Evolutionary conservation across 78 protist genomes (phyloP).

Genomic region (Dictyostelium intermedium): DNA sequence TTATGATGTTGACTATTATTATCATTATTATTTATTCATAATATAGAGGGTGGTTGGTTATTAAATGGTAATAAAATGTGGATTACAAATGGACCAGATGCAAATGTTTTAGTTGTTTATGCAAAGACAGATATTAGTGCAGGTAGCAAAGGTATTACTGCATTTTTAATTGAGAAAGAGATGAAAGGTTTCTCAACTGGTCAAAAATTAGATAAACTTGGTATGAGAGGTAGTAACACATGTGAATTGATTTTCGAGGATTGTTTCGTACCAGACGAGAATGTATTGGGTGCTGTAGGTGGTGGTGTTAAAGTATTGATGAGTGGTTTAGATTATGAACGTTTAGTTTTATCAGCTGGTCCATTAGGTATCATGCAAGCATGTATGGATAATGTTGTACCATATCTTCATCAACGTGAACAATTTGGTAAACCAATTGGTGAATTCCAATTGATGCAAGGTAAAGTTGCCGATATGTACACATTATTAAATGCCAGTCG

Average conservation of each 20-base stretch:
- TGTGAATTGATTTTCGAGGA: conserved; percentile 88
- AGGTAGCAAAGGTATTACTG: conserved; percentile 88
- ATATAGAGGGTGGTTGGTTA: conserved; percentile 70
- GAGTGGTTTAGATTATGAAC: conserved; percentile 95
- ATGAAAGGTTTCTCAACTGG: conserved; percentile 92
- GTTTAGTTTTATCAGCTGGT: conserved; percentile 93
- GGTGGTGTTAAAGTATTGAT: conserved; percentile 93
- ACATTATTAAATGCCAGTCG: conserved; percentile 82
- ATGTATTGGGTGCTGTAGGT: conserved; percentile 86
- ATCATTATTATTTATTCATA: neutral
- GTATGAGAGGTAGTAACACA: conserved; percentile 97
- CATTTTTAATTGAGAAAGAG: conserved; percentile 86
- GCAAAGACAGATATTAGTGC: conserved; percentile 89
- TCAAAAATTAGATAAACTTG: conserved; percentile 95
- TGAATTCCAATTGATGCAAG: conserved; percentile 93
- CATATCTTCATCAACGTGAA: conserved; percentile 90
- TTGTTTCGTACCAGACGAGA: conserved; percentile 88
- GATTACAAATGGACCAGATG: conserved; percentile 95
- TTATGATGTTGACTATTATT: too few species aligned
- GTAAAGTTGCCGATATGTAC: conserved; percentile 96
- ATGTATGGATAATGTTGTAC: conserved; percentile 88
- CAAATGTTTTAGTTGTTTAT: conserved; percentile 92
- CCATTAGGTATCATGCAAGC: conserved; percentile 94
- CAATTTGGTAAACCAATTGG: conserved; percentile 93
- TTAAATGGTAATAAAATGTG: conserved; percentile 93